A percentile compares a stretch with the other conserved stretches of the same genome.
Evolutionary conservation across 805 yeast genomes (phyloP).

Genomic region (Kazachstania taianensis): DNA sequence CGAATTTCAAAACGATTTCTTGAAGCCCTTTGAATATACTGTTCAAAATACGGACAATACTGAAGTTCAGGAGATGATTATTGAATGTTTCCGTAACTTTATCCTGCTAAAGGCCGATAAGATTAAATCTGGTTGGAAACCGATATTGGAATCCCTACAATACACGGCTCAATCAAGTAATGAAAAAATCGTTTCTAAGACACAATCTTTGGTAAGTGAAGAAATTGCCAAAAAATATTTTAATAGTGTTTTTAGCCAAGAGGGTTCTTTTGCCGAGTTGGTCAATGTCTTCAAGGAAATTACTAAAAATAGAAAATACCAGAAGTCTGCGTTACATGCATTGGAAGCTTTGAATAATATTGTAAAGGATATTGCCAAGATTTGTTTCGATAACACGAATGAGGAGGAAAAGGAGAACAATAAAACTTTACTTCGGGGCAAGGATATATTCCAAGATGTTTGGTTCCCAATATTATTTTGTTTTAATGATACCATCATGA

Average conservation of each 20-base stretch:
- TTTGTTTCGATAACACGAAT: constrained; percentile 25
- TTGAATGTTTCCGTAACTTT: constrained; percentile 84
- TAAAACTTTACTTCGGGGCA: constrained; percentile 24
- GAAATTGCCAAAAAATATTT: constrained; percentile 53
- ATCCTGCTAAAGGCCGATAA: constrained; percentile 60
- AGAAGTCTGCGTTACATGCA: constrained; percentile 70
- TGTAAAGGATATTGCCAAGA: constrained; percentile 47
- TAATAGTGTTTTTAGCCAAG: constrained; percentile 57
- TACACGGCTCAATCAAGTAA: constrained; percentile 52
- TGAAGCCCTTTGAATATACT: constrained; percentile 80
- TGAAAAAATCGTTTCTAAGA: constrained; percentile 51
- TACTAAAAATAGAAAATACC: constrained; percentile 77
- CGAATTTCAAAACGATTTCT: constrained; percentile 88
- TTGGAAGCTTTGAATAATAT: constrained; percentile 61
- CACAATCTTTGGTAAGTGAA: constrained; percentile 49
- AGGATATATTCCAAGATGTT: constrained; percentile 40
- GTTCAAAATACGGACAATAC: constrained; percentile 54
- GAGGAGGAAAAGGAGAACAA: constrained; percentile 12
- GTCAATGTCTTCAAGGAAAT: constrained; percentile 69
- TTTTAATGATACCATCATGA: constrained; percentile 83
- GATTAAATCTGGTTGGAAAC: constrained; percentile 90
- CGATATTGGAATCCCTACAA: constrained; percentile 70
- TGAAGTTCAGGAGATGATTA: constrained; percentile 76
- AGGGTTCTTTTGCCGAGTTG: constrained; percentile 49
- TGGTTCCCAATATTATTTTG: constrained; percentile 87